phyloP scores from a whole-genome alignment of 2,329 filamentous ascomycete species.

The Pseudogymnoascus sp. region DNA sequence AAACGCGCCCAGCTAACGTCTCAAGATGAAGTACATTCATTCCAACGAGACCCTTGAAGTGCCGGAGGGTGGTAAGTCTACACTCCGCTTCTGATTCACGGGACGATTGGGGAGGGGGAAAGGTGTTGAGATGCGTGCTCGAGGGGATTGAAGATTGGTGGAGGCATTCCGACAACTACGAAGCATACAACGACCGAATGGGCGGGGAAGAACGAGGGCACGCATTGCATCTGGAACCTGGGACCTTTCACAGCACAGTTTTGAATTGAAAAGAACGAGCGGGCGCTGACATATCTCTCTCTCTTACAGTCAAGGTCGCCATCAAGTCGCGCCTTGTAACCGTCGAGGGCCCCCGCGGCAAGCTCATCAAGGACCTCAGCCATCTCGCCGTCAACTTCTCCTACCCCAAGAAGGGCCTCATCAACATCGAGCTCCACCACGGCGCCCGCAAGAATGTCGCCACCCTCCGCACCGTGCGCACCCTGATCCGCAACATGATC shows the following conservation, averaged over 20 bases:
- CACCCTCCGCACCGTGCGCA: slow-evolving; percentile 94
- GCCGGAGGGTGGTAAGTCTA: slow-evolving; percentile 85
- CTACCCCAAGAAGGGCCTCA: slow-evolving; percentile 72
- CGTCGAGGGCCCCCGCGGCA: slow-evolving; percentile 93
- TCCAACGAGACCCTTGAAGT: slow-evolving; percentile 91
- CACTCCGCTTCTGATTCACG: background rate
- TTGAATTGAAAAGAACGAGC: slow-evolving; percentile 14
- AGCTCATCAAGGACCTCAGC: slow-evolving; percentile 87
- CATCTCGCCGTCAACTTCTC: slow-evolving; percentile 96
- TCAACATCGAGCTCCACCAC: slow-evolving; percentile 98
- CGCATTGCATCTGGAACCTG: slow-evolving; percentile 10
- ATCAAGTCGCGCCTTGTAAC: slow-evolving; percentile 97
- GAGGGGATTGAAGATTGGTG: background rate
- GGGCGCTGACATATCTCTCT: slow-evolving; percentile 24
- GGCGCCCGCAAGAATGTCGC: slow-evolving; percentile 96
- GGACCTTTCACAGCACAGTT: too few relatives aligned
- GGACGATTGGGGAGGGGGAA: slow-evolving; percentile 9
- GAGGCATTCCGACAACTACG: background rate
- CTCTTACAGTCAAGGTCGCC: slow-evolving; percentile 75
- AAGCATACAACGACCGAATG: slow-evolving; percentile 9
- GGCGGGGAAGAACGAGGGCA: background rate
- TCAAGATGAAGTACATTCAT: slow-evolving; percentile 99
- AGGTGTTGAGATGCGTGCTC: slow-evolving; percentile 7
- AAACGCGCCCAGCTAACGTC: slow-evolving; percentile 15
- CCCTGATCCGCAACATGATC: slow-evolving; percentile 98